A percentile compares a stretch with the other conserved stretches of the same genome.
Conservation (phyloP, 2,329 filamentous ascomycete genomes). For the Pseudogymnoascus sp. region DNA sequence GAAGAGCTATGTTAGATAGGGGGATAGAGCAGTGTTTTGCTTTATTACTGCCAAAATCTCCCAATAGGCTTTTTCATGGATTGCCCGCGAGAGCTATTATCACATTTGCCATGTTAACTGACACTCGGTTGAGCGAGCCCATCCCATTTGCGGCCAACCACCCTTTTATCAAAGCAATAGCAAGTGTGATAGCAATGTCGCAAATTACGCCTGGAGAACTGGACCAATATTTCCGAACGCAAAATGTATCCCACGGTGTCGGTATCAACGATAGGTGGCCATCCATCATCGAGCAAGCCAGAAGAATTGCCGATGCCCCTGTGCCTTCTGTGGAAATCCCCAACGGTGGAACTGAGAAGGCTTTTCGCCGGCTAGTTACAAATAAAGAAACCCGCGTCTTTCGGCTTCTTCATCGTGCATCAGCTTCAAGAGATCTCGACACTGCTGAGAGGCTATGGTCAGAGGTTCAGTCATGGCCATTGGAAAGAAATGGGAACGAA, state of each 20-base stretch:
- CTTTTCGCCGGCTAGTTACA: conserved; percentile 1
- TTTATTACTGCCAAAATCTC: conserved; percentile 19
- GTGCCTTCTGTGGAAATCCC: neutral
- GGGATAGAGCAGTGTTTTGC: conserved; percentile 16
- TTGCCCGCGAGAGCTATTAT: conserved; percentile 22
- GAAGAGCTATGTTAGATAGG: conserved; percentile 12
- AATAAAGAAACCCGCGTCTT: conserved; percentile 8
- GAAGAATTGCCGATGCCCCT: neutral
- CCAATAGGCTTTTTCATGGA: conserved; percentile 10
- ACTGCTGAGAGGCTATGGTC: conserved; percentile 22
- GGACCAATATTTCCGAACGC: conserved; percentile 1
- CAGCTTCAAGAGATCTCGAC: conserved; percentile 18
- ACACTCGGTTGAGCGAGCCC: neutral
- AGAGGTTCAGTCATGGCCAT: conserved; percentile 21
- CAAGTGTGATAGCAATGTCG: neutral
- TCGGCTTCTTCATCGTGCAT: conserved; percentile 18
- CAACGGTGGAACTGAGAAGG: neutral
- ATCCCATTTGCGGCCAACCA: neutral
- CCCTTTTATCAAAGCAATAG: conserved; percentile 1
- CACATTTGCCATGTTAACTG: conserved; percentile 21
- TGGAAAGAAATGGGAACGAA: conserved; percentile 6
- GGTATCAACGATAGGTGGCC: neutral
- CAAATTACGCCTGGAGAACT: neutral
- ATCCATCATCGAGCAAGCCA: conserved; percentile 4
- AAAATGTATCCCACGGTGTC: neutral